Conservation (phyloP, 768 basidiomycete genomes). For the Russula virescens region DNA sequence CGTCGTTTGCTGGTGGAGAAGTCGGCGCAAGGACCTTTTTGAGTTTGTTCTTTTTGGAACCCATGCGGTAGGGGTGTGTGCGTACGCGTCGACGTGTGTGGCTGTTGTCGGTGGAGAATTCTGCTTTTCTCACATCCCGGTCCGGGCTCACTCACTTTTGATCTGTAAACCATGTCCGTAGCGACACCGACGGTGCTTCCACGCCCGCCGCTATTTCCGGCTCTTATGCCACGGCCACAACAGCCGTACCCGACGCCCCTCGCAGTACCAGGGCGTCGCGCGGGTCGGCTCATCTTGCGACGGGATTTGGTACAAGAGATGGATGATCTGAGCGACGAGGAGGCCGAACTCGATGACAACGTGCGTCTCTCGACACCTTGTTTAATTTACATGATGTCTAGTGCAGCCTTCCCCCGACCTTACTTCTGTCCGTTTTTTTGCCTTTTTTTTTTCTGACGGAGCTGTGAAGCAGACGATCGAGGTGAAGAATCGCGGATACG, state of each 20-base stretch:
- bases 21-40: conserved; percentile 41
- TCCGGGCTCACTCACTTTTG: no score
- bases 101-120: no score
- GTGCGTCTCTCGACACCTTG: conserved; percentile 36
- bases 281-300: conserved; percentile 53
- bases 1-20: conserved; percentile 23
- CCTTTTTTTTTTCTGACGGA: background rate
- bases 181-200: conserved; percentile 72
- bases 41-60: conserved; percentile 51
- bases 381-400: no score
- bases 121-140: no score
- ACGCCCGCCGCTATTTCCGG: conserved; percentile 54
- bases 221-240: conserved; percentile 58
- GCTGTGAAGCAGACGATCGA: conserved; percentile 41
- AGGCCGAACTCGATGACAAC: conserved; percentile 71
- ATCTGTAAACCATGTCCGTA: conserved; percentile 37
- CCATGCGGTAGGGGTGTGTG: conserved; percentile 33
- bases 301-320: conserved; percentile 72
- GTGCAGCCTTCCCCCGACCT: no score
- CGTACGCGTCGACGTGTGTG: background rate
- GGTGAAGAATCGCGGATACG: conserved; percentile 61
- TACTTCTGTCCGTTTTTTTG: no score
- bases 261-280: conserved; percentile 42
- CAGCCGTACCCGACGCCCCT: conserved; percentile 61
- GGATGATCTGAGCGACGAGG: conserved; percentile 82